A percentile compares a stretch with the other conserved stretches of the same genome.
phyloP scores from a whole-genome alignment of 768 basidiomycete genomes.

The Boletus reticuloceps region DNA sequence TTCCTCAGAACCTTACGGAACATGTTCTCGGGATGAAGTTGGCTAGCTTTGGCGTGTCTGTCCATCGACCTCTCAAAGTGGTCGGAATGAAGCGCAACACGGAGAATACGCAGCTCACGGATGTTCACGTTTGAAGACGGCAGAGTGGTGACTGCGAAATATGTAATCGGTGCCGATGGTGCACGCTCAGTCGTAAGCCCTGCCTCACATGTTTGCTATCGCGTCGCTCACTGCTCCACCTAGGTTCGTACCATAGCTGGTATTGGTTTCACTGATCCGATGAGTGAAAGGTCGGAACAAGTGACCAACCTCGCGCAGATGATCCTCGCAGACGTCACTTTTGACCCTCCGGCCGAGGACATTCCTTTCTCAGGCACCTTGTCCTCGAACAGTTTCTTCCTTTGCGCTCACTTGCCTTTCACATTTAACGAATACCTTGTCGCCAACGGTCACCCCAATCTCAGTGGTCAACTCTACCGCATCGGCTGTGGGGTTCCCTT shows the following conservation, averaged over 20 bases:
- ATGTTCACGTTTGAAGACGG: conserved; percentile 12
- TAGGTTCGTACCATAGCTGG: conserved; percentile 45
- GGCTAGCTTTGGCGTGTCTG: conserved; percentile 26
- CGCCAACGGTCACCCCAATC: conserved; percentile 9
- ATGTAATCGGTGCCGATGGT: conserved; percentile 44
- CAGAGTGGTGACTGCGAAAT: background rate
- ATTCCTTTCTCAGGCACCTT: background rate
- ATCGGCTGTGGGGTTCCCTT: conserved; percentile 41
- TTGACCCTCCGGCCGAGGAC: conserved; percentile 1
- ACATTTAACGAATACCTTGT: conserved; percentile 18
- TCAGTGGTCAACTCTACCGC: conserved; percentile 32
- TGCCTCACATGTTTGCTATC: background rate
- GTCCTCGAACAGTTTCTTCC: conserved; percentile 12
- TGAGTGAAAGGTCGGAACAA: conserved; percentile 23
- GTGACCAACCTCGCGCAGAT: conserved; percentile 33
- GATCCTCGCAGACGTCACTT: conserved; percentile 18
- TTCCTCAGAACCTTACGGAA: background rate
- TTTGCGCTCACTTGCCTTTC: conserved; percentile 10
- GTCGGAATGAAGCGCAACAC: background rate
- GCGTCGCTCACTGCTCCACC: background rate
- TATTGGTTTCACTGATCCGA: conserved; percentile 46
- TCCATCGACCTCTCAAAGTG: background rate
- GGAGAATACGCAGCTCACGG: background rate
- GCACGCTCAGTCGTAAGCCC: conserved; percentile 10
- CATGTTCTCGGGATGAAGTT: conserved; percentile 34